Evolutionary conservation across 805 yeast species (phyloP), one percentile per base, ranked within the genome.

Genomic region (Candida sanyiensis): DNA sequence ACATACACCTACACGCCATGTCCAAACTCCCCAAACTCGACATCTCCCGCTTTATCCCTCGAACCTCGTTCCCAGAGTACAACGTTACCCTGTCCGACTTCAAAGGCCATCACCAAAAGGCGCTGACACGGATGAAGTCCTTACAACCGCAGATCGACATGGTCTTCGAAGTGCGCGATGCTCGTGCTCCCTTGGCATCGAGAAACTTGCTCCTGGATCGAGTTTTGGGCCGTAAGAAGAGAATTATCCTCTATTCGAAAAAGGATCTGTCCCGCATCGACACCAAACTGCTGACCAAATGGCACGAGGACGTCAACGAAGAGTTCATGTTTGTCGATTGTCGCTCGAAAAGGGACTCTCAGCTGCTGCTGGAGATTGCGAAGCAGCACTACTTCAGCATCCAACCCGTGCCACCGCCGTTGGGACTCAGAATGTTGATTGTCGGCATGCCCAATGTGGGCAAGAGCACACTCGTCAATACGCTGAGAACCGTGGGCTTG

Each of bases 401-500:
- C 70, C 59, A 57, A 15, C 86, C 90, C 0, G 75, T 80, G 5
- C 47, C 47, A 1, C 94, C 96, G 0, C 96, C 97, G 0, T 59
- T 88, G 43, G 97, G 97, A 0, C 64, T 83, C 34, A 62, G 88
- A 17, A 59, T 84, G 41, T 67, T 89, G 67, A 75, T 90, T 32
- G 79, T 82, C 6, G 98, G 98, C 0, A 84, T 93, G 93, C 98
- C 98, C 1, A 93, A 93, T 57, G 95, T 88, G n/a, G 98, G 98
- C 0, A 93, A 93, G 59, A 83, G 95, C 10, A 83, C 96, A 0
- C 57, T 93, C 34, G 81, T 89, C 20, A 93, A 93, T 53, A 68
- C 81, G 0, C 62, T 89, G 36, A 62, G 96, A 42, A 63, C 62
- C 7, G 54, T 46, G 15, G 56, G 55, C 8, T 33, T 53, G 21